A percentile compares a stretch with the other conserved stretches of the same genome.
Conservation (phyloP, 2,329 filamentous ascomycete species). For the Metarhizium rileyi region DNA sequence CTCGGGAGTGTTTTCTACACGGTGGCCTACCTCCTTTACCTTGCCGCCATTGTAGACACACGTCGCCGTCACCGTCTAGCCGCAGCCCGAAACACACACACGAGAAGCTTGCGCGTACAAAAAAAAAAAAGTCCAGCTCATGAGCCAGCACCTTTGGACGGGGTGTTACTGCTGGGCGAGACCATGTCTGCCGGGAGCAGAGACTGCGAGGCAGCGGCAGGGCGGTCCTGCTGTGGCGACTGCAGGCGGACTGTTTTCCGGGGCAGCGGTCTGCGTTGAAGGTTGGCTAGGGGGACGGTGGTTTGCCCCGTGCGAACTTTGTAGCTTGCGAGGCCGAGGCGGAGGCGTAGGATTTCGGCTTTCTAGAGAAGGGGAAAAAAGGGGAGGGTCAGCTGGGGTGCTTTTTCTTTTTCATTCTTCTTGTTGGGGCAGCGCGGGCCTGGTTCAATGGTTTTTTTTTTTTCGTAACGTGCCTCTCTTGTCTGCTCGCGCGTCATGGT, state of each 20-base stretch:
- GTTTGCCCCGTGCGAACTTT: slow-evolving; percentile 67
- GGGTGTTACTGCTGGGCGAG: not conserved
- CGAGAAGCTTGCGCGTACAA: too few relatives aligned
- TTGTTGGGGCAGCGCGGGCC: too few relatives aligned
- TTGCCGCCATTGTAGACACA: too few relatives aligned
- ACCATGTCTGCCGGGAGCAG: not conserved
- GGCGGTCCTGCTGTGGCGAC: slow-evolving; percentile 7
- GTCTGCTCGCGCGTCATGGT: slow-evolving; percentile 42
- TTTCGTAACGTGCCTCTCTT: slow-evolving; percentile 43
- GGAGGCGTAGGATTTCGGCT: slow-evolving; percentile 55
- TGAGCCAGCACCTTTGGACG: not conserved
- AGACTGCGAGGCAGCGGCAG: too few relatives aligned
- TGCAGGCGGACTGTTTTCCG: slow-evolving; percentile 16
- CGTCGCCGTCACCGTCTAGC: too few relatives aligned
- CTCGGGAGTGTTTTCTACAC: too few relatives aligned
- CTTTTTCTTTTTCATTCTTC: not conserved
- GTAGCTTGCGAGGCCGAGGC: slow-evolving; percentile 64
- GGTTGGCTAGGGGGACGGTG: slow-evolving; percentile 50
- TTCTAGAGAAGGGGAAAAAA: slow-evolving; percentile 30
- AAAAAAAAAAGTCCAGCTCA: too few relatives aligned
- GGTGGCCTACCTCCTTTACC: too few relatives aligned
- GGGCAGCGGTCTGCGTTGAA: slow-evolving; percentile 33
- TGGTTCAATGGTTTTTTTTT: too few relatives aligned
- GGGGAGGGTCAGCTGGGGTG: not conserved
- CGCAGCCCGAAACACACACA: too few relatives aligned